A percentile compares a stretch with the other conserved stretches of the same genome.
phyloP scores from a whole-genome alignment of 148 eudicot genomes.

The Vaccinium myrtillus region DNA sequence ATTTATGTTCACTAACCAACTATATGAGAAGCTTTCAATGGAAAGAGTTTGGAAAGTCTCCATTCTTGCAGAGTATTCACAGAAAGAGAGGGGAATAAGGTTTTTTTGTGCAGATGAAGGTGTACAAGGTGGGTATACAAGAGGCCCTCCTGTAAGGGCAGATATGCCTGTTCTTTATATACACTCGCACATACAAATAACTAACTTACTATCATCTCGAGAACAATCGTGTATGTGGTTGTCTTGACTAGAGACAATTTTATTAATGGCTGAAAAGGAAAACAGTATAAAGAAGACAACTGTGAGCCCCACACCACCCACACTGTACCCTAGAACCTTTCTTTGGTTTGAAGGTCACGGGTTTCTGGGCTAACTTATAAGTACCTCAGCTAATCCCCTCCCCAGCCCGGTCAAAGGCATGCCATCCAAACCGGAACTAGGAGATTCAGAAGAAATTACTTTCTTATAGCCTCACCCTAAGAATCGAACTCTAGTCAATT shows the following conservation, averaged over 20 bases:
- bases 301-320: slow-evolving; percentile 32
- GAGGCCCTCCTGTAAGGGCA: too few relatives aligned
- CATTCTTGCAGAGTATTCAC: slow-evolving; percentile 22
- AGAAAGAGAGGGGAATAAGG: neutral
- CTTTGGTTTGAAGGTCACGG: neutral
- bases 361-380: too few relatives aligned
- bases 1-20: slow-evolving; percentile 70
- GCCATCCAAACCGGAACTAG: too few relatives aligned
- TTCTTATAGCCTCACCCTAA: too few relatives aligned
- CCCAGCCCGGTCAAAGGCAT: too few relatives aligned
- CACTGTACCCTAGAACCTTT: slow-evolving; percentile 19
- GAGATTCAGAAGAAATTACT: too few relatives aligned
- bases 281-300: slow-evolving; percentile 35
- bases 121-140: neutral
- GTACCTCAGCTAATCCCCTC: too few relatives aligned
- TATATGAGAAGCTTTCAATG: slow-evolving; percentile 80
- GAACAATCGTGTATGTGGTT: slow-evolving; percentile 23
- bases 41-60: slow-evolving; percentile 60
- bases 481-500: too few relatives aligned
- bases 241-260: slow-evolving; percentile 27
- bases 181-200: neutral
- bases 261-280: slow-evolving; percentile 26
- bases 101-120: neutral
- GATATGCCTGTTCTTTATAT: slow-evolving; percentile 17
- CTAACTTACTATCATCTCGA: neutral